These are phyloP conservation scores for Amaranthus cruentus DNA, from an alignment of 148 eudicot genomes.

Conservation along the genomic window DNA sequence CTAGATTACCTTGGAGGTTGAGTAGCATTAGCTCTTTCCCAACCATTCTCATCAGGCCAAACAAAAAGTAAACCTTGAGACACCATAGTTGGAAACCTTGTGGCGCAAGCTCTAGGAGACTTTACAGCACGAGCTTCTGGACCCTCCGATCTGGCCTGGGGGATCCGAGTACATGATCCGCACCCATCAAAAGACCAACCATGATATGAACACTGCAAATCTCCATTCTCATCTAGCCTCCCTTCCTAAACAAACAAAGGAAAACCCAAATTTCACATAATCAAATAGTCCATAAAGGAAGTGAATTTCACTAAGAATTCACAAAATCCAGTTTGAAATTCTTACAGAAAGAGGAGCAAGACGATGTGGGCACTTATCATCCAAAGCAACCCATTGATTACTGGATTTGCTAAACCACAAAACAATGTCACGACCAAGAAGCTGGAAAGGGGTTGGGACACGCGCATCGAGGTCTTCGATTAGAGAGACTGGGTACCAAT, in stretches of 20 bases:
- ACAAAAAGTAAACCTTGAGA: constrained; percentile 97
- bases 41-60: constrained; percentile 98
- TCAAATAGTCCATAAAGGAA: not conserved
- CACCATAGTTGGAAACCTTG: constrained; percentile 80
- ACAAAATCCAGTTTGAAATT: not conserved
- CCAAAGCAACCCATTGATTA: constrained; percentile 74
- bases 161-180: constrained; percentile 82
- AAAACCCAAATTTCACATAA: not conserved
- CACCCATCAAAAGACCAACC: constrained; percentile 93
- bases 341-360: constrained; percentile 90
- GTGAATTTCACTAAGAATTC: not conserved
- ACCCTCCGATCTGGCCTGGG: constrained; percentile 76
- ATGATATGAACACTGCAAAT: constrained; percentile 94
- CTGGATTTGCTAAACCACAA: constrained; percentile 61
- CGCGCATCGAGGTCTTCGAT: constrained; percentile 67
- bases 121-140: constrained; percentile 82
- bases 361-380: constrained; percentile 94
- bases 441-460: constrained; percentile 76
- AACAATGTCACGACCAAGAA: constrained; percentile 78
- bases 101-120: constrained; percentile 80
- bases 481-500: constrained; percentile 94
- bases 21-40: constrained; percentile 74
- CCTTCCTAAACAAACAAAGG: constrained; percentile 59
- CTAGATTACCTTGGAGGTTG: constrained; percentile 61
- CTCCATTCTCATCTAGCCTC: constrained; percentile 91